A percentile compares a stretch with the other conserved stretches of the same genome.
Conservation (phyloP, 345 rosid genomes). For the Iberis pinnata region DNA sequence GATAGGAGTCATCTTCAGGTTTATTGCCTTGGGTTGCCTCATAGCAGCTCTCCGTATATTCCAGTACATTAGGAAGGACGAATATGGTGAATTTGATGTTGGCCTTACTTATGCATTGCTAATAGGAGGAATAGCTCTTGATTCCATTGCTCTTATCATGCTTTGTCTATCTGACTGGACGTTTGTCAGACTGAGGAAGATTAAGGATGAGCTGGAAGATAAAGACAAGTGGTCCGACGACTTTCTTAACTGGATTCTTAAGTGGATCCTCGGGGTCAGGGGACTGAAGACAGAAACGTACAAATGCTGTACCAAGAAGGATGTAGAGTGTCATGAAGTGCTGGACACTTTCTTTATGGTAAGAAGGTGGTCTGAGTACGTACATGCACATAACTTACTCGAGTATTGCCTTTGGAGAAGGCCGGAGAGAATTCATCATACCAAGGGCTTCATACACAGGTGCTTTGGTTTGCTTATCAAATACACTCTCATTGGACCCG, state of each 20-base stretch:
- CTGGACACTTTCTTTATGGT: constrained; percentile 26
- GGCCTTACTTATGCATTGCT: constrained; percentile 33
- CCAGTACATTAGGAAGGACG: constrained; percentile 4
- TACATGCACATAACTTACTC: constrained; percentile 43
- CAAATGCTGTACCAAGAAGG: constrained; percentile 4
- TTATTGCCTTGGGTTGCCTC: constrained; percentile 10
- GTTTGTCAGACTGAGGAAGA: constrained; percentile 20
- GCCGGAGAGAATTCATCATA: constrained; percentile 25
- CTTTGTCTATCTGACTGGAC: constrained; percentile 57
- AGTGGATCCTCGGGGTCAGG: constrained; percentile 20
- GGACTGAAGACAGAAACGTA: background rate
- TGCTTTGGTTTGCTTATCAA: background rate
- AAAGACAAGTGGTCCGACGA: background rate
- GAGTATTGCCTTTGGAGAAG: constrained; percentile 36
- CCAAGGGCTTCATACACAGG: constrained; percentile 5
- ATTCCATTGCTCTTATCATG: constrained; percentile 37
- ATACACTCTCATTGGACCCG: background rate
- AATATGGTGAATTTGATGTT: constrained; percentile 17
- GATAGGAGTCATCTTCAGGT: constrained; percentile 23
- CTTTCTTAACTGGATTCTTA: constrained; percentile 11
- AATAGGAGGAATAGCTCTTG: constrained; percentile 29
- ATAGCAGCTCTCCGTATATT: constrained; percentile 8
- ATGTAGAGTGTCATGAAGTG: too few species aligned
- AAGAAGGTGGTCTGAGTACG: constrained; percentile 52
- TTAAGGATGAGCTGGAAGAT: constrained; percentile 2